Conservation (phyloP, 1,284 basidiomycete genomes). For the Moesziomyces sp. region DNA sequence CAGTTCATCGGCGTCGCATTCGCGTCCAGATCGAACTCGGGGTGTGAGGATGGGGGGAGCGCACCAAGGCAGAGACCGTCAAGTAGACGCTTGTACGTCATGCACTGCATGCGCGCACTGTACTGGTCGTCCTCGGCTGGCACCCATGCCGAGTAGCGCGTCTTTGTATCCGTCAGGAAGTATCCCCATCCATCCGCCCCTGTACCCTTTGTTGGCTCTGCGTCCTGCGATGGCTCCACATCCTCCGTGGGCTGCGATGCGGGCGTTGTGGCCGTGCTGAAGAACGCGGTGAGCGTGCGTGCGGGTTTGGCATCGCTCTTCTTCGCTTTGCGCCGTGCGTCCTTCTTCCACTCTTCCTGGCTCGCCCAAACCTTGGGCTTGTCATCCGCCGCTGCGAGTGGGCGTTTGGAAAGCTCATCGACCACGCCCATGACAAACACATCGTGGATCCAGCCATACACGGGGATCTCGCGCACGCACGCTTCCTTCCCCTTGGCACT, state of each 20-base stretch:
- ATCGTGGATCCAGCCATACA: constrained; percentile 58
- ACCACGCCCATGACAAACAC: constrained; percentile 59
- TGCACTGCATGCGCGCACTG: constrained; percentile 57
- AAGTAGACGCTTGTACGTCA: constrained; percentile 62
- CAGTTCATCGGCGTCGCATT: constrained; percentile 42
- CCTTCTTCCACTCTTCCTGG: constrained; percentile 55
- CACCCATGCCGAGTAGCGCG: constrained; percentile 42
- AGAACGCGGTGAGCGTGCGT: constrained; percentile 19
- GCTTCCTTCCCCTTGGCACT: constrained; percentile 5
- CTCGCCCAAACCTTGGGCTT: constrained; percentile 23
- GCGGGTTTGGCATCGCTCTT: neutral
- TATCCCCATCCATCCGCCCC: constrained; percentile 18
- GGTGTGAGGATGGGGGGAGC: constrained; percentile 1
- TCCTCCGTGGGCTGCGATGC: neutral
- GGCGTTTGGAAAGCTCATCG: constrained; percentile 54
- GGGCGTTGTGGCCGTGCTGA: constrained; percentile 2
- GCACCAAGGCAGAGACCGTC: constrained; percentile 44
- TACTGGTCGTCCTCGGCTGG: constrained; percentile 50
- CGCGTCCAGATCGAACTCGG: constrained; percentile 16
- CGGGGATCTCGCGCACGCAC: constrained; percentile 56
- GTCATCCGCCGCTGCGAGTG: neutral
- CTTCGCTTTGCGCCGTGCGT: constrained; percentile 12
- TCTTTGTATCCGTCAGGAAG: constrained; percentile 61
- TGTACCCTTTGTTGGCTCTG: no score
- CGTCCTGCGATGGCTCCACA: neutral